phyloP scores from a whole-genome alignment of 2,329 filamentous ascomycete species.

The Diaporthe longicolla region DNA sequence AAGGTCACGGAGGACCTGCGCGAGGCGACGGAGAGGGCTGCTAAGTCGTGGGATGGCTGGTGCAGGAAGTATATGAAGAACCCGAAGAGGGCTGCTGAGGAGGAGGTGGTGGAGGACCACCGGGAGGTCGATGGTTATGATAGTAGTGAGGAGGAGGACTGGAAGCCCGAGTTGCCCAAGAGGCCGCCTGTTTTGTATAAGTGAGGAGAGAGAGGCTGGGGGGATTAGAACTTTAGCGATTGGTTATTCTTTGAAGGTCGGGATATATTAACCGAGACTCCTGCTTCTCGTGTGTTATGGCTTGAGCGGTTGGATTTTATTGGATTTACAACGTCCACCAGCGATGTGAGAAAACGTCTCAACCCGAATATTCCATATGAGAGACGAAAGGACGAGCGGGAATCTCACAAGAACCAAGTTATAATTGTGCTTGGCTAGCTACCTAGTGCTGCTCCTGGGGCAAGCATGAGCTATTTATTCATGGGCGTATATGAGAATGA shows the following conservation, averaged over 20 bases:
- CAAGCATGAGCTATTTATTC: too few relatives aligned
- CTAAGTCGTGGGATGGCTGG: constrained; percentile 20
- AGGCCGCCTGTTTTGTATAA: background rate
- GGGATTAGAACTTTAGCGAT: rapidly evolving
- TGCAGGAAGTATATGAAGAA: constrained; percentile 22
- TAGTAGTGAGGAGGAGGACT: background rate
- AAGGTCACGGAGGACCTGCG: constrained; percentile 21
- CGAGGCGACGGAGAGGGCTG: constrained; percentile 14
- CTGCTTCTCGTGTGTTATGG: too few relatives aligned
- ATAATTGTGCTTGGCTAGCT: too few relatives aligned
- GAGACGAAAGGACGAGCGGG: too few relatives aligned
- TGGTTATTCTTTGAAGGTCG: too few relatives aligned
- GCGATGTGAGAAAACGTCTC: too few relatives aligned
- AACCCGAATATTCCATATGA: too few relatives aligned
- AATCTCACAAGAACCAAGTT: too few relatives aligned
- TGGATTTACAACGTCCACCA: too few relatives aligned
- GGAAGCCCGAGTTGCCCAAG: constrained; percentile 11
- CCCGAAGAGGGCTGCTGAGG: background rate
- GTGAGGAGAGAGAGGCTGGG: background rate
- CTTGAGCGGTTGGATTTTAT: too few relatives aligned
- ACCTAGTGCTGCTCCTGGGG: too few relatives aligned
- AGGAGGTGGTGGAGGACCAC: background rate
- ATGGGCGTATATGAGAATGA: too few relatives aligned
- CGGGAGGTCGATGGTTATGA: background rate
- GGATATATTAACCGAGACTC: background rate